Percentiles rank a stretch among this genome's conserved stretches.
phyloP scores from a whole-genome alignment of 495 filamentous ascomycete genomes.

The Rhypophila decipiens region DNA sequence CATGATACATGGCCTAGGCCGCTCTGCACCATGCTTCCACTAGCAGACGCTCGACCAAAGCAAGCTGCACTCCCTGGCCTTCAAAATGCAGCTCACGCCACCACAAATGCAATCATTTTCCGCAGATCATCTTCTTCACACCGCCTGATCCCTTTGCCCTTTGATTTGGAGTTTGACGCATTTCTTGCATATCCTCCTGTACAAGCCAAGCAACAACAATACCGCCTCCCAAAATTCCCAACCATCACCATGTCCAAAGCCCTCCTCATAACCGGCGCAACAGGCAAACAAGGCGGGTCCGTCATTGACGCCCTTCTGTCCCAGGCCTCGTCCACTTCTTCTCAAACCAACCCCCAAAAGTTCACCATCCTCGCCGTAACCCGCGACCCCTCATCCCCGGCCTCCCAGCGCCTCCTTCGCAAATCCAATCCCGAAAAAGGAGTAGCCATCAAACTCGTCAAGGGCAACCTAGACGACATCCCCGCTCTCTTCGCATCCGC shows the following conservation, averaged over 20 bases:
- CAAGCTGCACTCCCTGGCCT: too few species aligned
- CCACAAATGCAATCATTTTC: too few species aligned
- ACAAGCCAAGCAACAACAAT: neutral
- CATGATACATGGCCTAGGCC: too few species aligned
- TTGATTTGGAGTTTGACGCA: neutral
- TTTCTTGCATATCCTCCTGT: neutral
- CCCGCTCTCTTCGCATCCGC: slow-evolving; percentile 46
- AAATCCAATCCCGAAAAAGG: slow-evolving; percentile 29
- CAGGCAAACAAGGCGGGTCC: slow-evolving; percentile 60
- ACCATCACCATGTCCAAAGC: slow-evolving; percentile 24
- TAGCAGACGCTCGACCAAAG: too few species aligned
- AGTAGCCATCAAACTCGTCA: slow-evolving; percentile 49
- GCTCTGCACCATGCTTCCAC: too few species aligned
- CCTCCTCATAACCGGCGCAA: slow-evolving; percentile 64
- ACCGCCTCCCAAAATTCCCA: neutral
- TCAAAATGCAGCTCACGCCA: too few species aligned
- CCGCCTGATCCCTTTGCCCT: too few species aligned
- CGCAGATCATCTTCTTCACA: too few species aligned
- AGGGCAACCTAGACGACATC: slow-evolving; percentile 53
- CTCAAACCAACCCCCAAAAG: slow-evolving; percentile 5
- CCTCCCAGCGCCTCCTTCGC: slow-evolving; percentile 41
- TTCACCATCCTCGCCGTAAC: slow-evolving; percentile 59
- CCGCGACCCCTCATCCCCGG: slow-evolving; percentile 43
- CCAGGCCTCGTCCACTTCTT: too few species aligned
- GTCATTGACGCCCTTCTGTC: slow-evolving; percentile 50